Percentiles rank a stretch among this genome's conserved stretches.
phyloP scores from a whole-genome alignment of 345 rosid species.

The Triadica sebifera region DNA sequence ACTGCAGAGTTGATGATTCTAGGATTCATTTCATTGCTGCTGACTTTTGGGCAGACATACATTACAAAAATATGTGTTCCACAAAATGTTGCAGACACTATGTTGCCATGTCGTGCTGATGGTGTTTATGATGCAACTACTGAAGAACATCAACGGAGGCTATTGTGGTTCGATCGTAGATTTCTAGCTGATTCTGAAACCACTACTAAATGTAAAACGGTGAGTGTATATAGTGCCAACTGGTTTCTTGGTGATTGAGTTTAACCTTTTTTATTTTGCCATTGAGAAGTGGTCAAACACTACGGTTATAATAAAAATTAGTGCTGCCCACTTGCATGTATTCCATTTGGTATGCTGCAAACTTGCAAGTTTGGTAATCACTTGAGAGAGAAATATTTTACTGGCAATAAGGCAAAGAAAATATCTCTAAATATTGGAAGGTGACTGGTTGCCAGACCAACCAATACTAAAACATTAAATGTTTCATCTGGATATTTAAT shows the following conservation, averaged over 20 bases:
- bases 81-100: slow-evolving; percentile 43
- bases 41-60: slow-evolving; percentile 68
- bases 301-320: neutral
- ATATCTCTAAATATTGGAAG: neutral
- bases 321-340: neutral
- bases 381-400: neutral
- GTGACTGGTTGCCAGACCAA: no score
- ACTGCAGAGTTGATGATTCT: slow-evolving; percentile 88
- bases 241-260: neutral
- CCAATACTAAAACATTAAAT: no score
- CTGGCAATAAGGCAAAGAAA: neutral
- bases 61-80: slow-evolving; percentile 68
- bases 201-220: slow-evolving; percentile 49
- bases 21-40: slow-evolving; percentile 87
- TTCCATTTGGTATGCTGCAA: neutral
- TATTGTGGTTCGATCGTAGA: slow-evolving; percentile 59
- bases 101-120: slow-evolving; percentile 63
- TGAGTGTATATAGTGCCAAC: slow-evolving; percentile 26
- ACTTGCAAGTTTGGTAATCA: neutral
- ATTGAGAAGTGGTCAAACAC: neutral
- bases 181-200: slow-evolving; percentile 34
- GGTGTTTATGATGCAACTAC: slow-evolving; percentile 13
- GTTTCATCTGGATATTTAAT: no score
- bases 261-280: neutral
- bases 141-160: slow-evolving; percentile 50